phyloP scores from a whole-genome alignment of 2,329 filamentous ascomycete genomes.

The Aspergillus ruber region DNA sequence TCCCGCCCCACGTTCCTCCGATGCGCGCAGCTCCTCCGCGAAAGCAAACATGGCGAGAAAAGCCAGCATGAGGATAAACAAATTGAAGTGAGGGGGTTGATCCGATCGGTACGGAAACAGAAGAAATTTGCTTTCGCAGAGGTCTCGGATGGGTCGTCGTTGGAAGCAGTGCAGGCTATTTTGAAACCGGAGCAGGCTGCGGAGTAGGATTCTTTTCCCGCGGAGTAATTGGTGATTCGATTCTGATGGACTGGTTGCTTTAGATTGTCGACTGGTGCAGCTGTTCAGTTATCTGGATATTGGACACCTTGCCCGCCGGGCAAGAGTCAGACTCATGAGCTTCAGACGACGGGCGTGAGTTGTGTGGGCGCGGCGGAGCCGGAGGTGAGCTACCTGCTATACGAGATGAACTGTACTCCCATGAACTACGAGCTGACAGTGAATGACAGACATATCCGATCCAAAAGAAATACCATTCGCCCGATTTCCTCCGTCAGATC shows the following conservation, averaged over 20 bases:
- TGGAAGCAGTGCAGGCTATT: conserved; percentile 72
- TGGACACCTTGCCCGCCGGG: conserved; percentile 67
- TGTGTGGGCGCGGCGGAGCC: conserved; percentile 73
- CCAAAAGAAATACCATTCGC: conserved; percentile 91
- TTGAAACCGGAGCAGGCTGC: conserved; percentile 64
- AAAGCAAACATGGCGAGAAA: conserved; percentile 19
- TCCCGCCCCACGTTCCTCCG: conserved; percentile 21
- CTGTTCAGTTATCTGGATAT: conserved; percentile 67
- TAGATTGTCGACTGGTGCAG: conserved; percentile 75
- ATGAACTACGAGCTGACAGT: conserved; percentile 8
- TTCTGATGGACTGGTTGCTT: conserved; percentile 9
- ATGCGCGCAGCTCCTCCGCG: conserved; percentile 34
- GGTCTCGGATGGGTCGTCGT: conserved; percentile 79
- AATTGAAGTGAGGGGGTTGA: conserved; percentile 65
- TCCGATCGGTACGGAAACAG: conserved; percentile 79
- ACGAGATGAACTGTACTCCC: too few relatives aligned
- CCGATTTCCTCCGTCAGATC: conserved; percentile 80
- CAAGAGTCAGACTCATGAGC: conserved; percentile 67
- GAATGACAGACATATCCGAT: conserved; percentile 70
- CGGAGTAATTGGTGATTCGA: not conserved
- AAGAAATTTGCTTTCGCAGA: conserved; percentile 78
- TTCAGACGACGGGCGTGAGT: conserved; percentile 64
- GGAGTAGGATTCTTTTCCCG: conserved; percentile 50
- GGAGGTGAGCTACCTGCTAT: conserved; percentile 51
- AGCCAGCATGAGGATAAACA: conserved; percentile 31